phyloP scores from a whole-genome alignment of 2,329 filamentous ascomycete genomes.

The Rutstroemia sp. region DNA sequence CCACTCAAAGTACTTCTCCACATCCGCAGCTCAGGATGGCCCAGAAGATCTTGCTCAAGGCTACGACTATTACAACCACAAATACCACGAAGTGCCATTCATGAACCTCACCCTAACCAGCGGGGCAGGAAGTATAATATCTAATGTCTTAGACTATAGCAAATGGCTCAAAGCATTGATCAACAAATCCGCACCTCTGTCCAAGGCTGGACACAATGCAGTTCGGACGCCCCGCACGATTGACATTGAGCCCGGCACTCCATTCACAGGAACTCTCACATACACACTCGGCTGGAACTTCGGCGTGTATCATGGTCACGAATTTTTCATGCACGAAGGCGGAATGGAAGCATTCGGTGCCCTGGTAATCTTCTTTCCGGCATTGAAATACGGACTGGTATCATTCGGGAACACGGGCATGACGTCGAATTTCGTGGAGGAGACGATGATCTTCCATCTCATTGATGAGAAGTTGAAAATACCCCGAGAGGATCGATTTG shows the following conservation, averaged over 20 bases:
- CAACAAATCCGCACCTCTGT: slow-evolving; percentile 31
- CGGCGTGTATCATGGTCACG: slow-evolving; percentile 36
- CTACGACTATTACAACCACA: slow-evolving; percentile 34
- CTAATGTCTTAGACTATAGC: slow-evolving; percentile 42
- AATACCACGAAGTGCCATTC: slow-evolving; percentile 22
- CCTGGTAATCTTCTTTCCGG: slow-evolving; percentile 38
- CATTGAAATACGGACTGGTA: slow-evolving; percentile 36
- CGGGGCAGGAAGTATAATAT: slow-evolving; percentile 40
- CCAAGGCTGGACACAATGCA: slow-evolving; percentile 27
- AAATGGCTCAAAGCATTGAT: slow-evolving; percentile 45
- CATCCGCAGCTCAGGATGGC: slow-evolving; percentile 14
- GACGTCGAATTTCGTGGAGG: slow-evolving; percentile 32
- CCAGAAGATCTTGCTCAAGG: slow-evolving; percentile 33
- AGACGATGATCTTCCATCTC: slow-evolving; percentile 32
- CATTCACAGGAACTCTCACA: slow-evolving; percentile 28
- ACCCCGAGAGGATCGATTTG: slow-evolving; percentile 29
- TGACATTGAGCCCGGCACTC: slow-evolving; percentile 2
- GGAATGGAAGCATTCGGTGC: slow-evolving; percentile 39
- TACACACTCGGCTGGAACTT: slow-evolving; percentile 37
- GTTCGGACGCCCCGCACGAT: slow-evolving; percentile 31
- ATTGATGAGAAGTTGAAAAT: slow-evolving; percentile 35
- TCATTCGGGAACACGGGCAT: slow-evolving; percentile 38
- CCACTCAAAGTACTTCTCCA: slow-evolving; percentile 20
- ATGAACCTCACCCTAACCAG: slow-evolving; percentile 29
- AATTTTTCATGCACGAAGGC: slow-evolving; percentile 37